Conservation (phyloP, 257 asterid genomes). For the Scutellaria galericulata region DNA sequence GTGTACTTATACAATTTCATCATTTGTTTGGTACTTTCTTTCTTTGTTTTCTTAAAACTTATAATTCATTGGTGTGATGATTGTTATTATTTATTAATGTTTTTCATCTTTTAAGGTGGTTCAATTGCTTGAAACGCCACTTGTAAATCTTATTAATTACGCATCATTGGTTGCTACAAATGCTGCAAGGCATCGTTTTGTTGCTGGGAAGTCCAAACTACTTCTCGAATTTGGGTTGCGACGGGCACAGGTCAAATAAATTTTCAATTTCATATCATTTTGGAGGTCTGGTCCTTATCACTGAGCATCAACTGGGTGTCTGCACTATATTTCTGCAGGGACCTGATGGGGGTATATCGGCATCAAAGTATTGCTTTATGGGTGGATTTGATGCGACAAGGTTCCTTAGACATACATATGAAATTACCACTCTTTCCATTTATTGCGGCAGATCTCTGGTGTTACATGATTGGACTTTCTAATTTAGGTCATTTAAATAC, state of each 20-base stretch:
- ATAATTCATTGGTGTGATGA: conserved; percentile 21
- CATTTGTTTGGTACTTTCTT: neutral
- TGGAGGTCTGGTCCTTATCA: conserved; percentile 27
- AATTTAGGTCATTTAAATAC: conserved; percentile 11
- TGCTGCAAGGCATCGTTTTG: conserved; percentile 99
- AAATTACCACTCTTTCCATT: neutral
- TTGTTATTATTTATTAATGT: conserved; percentile 29
- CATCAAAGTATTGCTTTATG: conserved; percentile 94
- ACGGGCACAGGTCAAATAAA: conserved; percentile 78
- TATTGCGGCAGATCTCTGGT: conserved; percentile 7
- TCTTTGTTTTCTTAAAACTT: neutral
- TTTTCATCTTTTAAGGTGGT: conserved; percentile 70
- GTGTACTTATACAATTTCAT: conserved; percentile 23
- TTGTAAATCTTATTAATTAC: conserved; percentile 84
- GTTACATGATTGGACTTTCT: conserved; percentile 24
- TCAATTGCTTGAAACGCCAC: conserved; percentile 95
- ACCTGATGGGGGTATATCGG: conserved; percentile 98
- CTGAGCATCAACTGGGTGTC: conserved; percentile 25
- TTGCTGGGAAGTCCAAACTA: conserved; percentile 91
- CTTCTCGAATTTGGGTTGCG: conserved; percentile 97
- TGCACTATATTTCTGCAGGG: conserved; percentile 61
- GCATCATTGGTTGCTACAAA: conserved; percentile 98
- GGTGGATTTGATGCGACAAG: conserved; percentile 99
- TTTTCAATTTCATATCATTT: conserved; percentile 32
- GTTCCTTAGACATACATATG: conserved; percentile 42